These are phyloP conservation scores for Gillenia trifoliata DNA, from an alignment of 306 rosid genomes.

Conservation along the genomic window DNA sequence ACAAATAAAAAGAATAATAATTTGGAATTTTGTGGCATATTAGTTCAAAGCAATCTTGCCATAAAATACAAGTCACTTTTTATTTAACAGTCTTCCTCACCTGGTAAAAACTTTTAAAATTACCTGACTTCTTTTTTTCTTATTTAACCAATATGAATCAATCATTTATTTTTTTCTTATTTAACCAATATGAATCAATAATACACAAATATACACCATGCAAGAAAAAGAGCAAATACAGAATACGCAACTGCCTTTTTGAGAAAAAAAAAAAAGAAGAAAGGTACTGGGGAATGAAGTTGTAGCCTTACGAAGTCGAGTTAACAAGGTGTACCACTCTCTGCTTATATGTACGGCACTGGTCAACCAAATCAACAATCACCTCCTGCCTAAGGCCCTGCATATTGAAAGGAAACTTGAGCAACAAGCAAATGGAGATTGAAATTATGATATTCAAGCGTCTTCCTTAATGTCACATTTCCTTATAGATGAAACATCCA, in stretches of 20 bases:
- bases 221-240: background rate
- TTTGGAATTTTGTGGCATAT: background rate
- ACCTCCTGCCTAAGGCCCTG: slow-evolving; percentile 96
- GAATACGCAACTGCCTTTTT: background rate
- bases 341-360: slow-evolving; percentile 87
- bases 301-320: slow-evolving; percentile 76
- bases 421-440: background rate
- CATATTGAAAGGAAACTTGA: slow-evolving; percentile 5
- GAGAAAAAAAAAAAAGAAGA: background rate
- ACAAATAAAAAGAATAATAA: background rate
- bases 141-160: background rate
- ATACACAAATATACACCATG: background rate
- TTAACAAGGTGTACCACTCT: slow-evolving; percentile 98
- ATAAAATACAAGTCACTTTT: background rate
- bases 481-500: background rate
- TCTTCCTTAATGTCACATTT: background rate
- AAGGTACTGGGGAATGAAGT: background rate
- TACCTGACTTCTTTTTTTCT: background rate
- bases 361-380: slow-evolving; percentile 88
- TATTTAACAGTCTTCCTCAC: background rate
- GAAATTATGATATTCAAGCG: background rate
- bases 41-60: background rate
- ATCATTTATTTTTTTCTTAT: background rate
- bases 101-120: background rate
- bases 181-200: background rate